phyloP scores from a whole-genome alignment of 768 basidiomycete genomes.

The Suillus variegatus region DNA sequence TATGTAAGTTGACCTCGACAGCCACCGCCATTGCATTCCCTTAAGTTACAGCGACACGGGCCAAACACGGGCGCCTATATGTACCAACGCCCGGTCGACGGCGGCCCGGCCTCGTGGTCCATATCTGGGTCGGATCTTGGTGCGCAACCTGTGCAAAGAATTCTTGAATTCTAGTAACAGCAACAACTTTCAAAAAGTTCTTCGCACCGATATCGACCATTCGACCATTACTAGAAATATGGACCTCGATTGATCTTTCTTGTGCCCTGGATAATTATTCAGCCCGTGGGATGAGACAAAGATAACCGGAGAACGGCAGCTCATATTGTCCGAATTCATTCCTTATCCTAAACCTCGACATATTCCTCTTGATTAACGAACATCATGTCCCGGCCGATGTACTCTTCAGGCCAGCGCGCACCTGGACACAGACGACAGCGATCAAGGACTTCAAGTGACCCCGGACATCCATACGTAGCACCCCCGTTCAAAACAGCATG shows the following conservation, averaged over 20 bases:
- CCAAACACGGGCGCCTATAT: too few relatives aligned
- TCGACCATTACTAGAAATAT: not conserved
- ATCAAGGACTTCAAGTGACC: constrained; percentile 24
- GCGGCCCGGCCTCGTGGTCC: too few relatives aligned
- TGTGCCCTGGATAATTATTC: not conserved
- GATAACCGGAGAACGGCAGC: not conserved
- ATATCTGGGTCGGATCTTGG: not conserved
- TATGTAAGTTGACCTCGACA: too few relatives aligned
- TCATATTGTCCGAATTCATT: not conserved
- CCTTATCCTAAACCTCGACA: not conserved
- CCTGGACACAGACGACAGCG: constrained; percentile 16
- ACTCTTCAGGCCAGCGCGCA: constrained; percentile 15
- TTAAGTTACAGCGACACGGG: too few relatives aligned
- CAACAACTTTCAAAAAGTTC: not conserved
- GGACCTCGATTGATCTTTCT: not conserved
- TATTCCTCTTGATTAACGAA: not conserved
- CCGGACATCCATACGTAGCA: constrained; percentile 20
- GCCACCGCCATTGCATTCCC: too few relatives aligned
- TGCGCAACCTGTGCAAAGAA: not conserved
- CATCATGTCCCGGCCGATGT: constrained; percentile 14
- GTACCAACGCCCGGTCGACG: too few relatives aligned
- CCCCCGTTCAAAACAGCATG: constrained; percentile 27
- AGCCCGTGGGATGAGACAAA: constrained; percentile 1
- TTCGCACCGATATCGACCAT: not conserved
- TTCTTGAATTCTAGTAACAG: not conserved